Base-by-base conservation (phyloP, 2,329 filamentous ascomycete genomes). In the Talaromyces sp. region DNA sequence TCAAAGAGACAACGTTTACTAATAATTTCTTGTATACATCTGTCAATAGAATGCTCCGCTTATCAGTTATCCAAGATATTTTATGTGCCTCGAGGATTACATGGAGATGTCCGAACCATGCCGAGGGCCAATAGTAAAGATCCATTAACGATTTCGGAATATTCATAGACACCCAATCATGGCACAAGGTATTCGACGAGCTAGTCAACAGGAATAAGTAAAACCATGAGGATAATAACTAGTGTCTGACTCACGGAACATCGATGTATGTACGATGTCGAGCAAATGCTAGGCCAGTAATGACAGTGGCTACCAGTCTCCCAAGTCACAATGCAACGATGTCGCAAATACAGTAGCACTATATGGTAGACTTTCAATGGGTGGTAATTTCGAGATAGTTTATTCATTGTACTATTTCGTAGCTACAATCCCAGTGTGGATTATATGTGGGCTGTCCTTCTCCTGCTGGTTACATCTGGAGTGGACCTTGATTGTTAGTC, bases 391-490 rank as follows among this genome's bases (percentile, higher is more conserved):
- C 14, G 33, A 7, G 31, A n/a, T 37, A n/a, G 21, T 55, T 3
- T 5, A 23, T 37, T n/a, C 18, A 16, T 9, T 33, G 35, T 18
- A 54, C 1, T 3, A 54, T 1, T 3, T 54, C 31, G 4, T 16
- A 44, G 21, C 18, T 44, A 44, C 11, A 3, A 14, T 18, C 14
- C 7, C 52, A 5, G 52, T 39, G 7, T 14, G 18, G 14, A 55
- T 55, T 55, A 0, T 14, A 5, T 11, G 31, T 16, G 28, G 31
- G 5, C 8, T 54, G 18, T n/a, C n/a, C 14, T 14, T 31, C 28
- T n/a, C 7, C 11, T 39, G 33, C 31, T 39, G 52, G 52, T 56
- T 56, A 56, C 33, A 56, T 56, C 21, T 56, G 18, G 33, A 56
- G 52, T 56, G 35, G 52, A 14, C 33, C 33, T 7, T 39, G 12